These are phyloP conservation scores for Achaetomiella virescens DNA, from an alignment of 495 filamentous ascomycete genomes.

Conservation along the genomic window DNA sequence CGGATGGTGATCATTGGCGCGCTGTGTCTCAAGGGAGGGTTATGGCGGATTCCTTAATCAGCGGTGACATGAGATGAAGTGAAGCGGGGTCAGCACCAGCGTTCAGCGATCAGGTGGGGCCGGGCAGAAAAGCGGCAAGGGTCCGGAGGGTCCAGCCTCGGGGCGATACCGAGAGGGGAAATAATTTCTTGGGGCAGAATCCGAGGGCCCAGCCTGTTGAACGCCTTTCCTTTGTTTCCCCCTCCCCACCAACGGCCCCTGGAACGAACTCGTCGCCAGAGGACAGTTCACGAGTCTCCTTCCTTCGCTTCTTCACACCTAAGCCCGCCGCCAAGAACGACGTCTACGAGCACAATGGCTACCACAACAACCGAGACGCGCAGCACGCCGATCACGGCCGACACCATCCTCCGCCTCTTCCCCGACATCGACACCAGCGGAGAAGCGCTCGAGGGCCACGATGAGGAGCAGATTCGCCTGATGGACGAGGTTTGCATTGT, in stretches of 20 bases:
- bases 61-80: background rate
- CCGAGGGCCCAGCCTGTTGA: background rate
- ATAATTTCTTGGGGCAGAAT: background rate
- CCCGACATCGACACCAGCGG: conserved; percentile 93
- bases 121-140: too few species aligned
- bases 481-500: conserved; percentile 99
- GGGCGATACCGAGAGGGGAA: background rate
- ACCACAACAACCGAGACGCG: conserved; percentile 35
- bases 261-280: background rate
- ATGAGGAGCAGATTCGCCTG: conserved; percentile 92
- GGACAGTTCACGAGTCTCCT: background rate
- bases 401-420: conserved; percentile 82
- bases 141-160: background rate
- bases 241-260: background rate
- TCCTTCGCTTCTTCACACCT: background rate
- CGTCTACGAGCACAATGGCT: conserved; percentile 22
- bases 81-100: background rate
- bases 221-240: background rate
- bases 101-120: background rate
- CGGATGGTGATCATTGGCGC: too few species aligned
- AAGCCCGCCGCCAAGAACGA: background rate
- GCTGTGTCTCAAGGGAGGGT: too few species aligned
- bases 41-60: too few species aligned
- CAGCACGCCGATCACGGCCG: conserved; percentile 62
- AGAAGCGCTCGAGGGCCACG: conserved; percentile 73